These are phyloP conservation scores for Lactarius vividus DNA, from an alignment of 768 basidiomycete genomes.

Conservation along the genomic window DNA sequence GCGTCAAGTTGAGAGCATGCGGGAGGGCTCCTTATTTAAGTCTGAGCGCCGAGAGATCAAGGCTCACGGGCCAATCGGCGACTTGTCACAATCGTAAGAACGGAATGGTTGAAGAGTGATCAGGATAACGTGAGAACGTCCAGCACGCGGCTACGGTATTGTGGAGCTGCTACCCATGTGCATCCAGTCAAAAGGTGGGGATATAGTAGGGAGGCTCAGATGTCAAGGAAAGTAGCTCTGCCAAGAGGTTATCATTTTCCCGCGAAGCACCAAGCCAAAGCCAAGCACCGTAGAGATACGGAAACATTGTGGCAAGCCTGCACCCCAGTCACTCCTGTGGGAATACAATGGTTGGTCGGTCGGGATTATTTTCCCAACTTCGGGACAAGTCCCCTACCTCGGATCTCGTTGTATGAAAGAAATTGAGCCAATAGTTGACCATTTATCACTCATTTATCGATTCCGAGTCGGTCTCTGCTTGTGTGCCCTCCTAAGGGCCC, in stretches of 20 bases:
- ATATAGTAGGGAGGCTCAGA: neutral
- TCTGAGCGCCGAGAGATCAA: neutral
- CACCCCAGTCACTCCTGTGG: constrained; percentile 9
- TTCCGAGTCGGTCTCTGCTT: too few species aligned
- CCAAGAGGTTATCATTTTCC: neutral
- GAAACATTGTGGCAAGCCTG: constrained; percentile 13
- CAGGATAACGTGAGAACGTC: constrained; percentile 13
- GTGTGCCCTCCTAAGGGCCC: too few species aligned
- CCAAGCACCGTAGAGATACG: neutral
- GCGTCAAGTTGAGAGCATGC: neutral
- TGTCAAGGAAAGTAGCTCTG: constrained; percentile 1
- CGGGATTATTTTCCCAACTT: neutral
- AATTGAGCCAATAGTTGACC: too few species aligned
- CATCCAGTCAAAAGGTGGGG: neutral
- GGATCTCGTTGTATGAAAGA: too few species aligned
- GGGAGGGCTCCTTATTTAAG: neutral
- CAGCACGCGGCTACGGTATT: neutral
- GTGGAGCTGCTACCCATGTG: constrained; percentile 1
- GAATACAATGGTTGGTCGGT: neutral
- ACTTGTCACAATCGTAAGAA: neutral
- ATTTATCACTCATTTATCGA: too few species aligned
- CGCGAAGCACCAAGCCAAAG: constrained; percentile 1
- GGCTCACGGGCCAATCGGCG: neutral
- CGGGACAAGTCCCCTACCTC: neutral
- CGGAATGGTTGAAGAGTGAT: neutral